phyloP scores from a whole-genome alignment of 345 rosid genomes.

The Corymbia maculata region DNA sequence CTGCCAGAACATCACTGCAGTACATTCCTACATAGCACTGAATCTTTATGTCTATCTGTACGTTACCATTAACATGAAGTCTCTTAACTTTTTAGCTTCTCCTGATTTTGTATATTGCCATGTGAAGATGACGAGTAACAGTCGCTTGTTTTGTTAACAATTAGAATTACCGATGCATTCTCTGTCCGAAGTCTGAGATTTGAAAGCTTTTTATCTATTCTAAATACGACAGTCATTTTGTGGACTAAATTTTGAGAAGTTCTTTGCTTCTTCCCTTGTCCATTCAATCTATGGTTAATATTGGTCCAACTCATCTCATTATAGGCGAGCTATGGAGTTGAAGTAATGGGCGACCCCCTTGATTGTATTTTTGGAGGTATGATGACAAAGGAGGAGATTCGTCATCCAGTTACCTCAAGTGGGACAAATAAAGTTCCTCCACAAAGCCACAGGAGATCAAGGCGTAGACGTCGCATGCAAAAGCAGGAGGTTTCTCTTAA shows the following conservation, averaged over 20 bases:
- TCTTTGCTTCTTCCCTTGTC: not conserved
- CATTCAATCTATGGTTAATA: not conserved
- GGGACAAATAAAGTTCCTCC: slow-evolving; percentile 3
- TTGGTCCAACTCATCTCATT: not conserved
- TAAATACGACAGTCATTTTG: not conserved
- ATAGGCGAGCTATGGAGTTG: slow-evolving; percentile 20
- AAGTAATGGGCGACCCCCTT: slow-evolving; percentile 38
- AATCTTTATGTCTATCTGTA: not conserved
- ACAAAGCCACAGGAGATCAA: slow-evolving; percentile 29
- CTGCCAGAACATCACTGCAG: not conserved
- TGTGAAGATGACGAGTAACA: not conserved
- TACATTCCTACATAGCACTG: not conserved
- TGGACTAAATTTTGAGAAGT: not conserved
- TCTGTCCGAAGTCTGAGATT: not conserved
- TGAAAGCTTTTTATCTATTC: not conserved
- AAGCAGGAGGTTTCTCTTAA: slow-evolving; percentile 10
- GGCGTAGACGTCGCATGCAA: slow-evolving; percentile 21
- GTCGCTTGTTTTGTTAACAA: not conserved
- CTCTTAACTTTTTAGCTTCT: not conserved
- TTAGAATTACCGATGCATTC: not conserved
- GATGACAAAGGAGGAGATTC: slow-evolving; percentile 26
- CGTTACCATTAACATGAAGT: not conserved
- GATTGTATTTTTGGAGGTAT: slow-evolving; percentile 37
- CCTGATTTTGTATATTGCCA: not conserved
- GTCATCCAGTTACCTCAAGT: slow-evolving; percentile 9